phyloP scores from a whole-genome alignment of 2,329 filamentous ascomycete genomes.

The Ceratocystiopsis sp. region DNA sequence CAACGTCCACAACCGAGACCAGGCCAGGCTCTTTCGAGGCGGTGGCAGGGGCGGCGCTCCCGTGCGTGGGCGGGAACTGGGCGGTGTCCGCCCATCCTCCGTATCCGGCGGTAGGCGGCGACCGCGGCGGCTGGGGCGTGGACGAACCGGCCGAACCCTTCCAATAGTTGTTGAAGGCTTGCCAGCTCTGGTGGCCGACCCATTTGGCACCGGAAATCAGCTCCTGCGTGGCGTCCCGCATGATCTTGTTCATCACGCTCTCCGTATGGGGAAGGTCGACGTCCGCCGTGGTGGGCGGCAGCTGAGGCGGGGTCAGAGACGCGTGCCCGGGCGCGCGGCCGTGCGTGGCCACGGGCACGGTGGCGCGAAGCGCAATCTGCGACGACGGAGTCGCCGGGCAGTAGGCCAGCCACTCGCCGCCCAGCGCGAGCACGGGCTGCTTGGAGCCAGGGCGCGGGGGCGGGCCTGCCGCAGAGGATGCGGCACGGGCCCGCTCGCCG shows the following conservation, averaged over 20 bases:
- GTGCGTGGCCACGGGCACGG: slow-evolving; percentile 37
- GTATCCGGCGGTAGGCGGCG: slow-evolving; percentile 17
- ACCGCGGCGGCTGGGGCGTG: slow-evolving; percentile 26
- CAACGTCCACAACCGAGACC: slow-evolving; percentile 58
- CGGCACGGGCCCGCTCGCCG: slow-evolving; percentile 5
- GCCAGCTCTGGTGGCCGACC: slow-evolving; percentile 59
- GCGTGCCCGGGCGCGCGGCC: slow-evolving; percentile 38
- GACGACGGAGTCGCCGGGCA: slow-evolving; percentile 58
- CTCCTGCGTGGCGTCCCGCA: slow-evolving; percentile 65
- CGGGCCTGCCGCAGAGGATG: slow-evolving; percentile 17
- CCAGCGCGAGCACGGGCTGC: slow-evolving; percentile 51
- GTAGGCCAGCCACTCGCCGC: slow-evolving; percentile 60
- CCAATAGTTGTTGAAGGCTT: slow-evolving; percentile 71
- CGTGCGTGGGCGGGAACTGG: slow-evolving; percentile 64
- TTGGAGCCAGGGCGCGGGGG: slow-evolving; percentile 28
- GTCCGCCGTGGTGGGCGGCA: slow-evolving; percentile 48
- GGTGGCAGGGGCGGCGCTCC: slow-evolving; percentile 33
- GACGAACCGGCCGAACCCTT: slow-evolving; percentile 30
- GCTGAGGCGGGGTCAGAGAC: slow-evolving; percentile 49
- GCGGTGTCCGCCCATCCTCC: slow-evolving; percentile 25
- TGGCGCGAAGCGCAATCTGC: slow-evolving; percentile 50
- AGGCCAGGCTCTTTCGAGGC: slow-evolving; percentile 51
- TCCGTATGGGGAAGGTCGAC: slow-evolving; percentile 58
- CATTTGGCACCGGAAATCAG: slow-evolving; percentile 58
- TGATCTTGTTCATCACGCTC: slow-evolving; percentile 57